phyloP scores from a whole-genome alignment of 805 yeast genomes.

The Saccharomycopsis malanga region DNA sequence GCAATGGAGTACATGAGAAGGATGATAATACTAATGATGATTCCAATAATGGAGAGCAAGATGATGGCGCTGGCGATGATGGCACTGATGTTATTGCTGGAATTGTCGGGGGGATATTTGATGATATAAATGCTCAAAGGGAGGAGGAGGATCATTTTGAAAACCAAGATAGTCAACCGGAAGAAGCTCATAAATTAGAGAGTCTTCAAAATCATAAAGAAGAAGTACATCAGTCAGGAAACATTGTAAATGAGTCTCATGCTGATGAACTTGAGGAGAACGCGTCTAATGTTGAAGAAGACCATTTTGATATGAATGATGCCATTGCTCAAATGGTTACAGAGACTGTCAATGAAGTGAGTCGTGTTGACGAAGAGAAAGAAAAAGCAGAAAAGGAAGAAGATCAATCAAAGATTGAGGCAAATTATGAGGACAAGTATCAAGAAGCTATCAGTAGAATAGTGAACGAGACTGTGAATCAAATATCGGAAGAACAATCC shows the following conservation, averaged over 20 bases:
- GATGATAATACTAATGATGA: slow-evolving; percentile 16
- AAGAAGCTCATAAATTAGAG: too few relatives aligned
- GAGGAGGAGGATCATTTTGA: not conserved
- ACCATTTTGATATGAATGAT: slow-evolving; percentile 4
- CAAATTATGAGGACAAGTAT: not conserved
- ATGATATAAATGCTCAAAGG: not conserved
- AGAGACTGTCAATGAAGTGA: slow-evolving; percentile 11
- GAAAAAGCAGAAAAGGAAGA: too few relatives aligned
- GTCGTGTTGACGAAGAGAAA: too few relatives aligned
- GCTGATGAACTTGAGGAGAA: too few relatives aligned
- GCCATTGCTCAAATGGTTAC: slow-evolving; percentile 17
- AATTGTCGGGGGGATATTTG: slow-evolving; percentile 8
- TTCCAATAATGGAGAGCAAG: slow-evolving; percentile 23
- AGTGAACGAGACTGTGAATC: slow-evolving; percentile 16
- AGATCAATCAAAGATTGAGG: not conserved
- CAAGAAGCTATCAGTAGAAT: slow-evolving; percentile 12
- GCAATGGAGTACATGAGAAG: not conserved
- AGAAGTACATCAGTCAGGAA: not conserved
- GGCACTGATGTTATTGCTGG: slow-evolving; percentile 6
- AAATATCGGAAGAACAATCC: not conserved
- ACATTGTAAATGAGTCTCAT: too few relatives aligned
- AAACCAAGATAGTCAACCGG: too few relatives aligned
- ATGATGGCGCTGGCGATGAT: slow-evolving; percentile 4
- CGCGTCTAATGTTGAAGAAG: too few relatives aligned
- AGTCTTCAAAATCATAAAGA: not conserved